Base-by-base conservation (phyloP, 805 yeast genomes). In the Starmerella potacharoeniae region DNA sequence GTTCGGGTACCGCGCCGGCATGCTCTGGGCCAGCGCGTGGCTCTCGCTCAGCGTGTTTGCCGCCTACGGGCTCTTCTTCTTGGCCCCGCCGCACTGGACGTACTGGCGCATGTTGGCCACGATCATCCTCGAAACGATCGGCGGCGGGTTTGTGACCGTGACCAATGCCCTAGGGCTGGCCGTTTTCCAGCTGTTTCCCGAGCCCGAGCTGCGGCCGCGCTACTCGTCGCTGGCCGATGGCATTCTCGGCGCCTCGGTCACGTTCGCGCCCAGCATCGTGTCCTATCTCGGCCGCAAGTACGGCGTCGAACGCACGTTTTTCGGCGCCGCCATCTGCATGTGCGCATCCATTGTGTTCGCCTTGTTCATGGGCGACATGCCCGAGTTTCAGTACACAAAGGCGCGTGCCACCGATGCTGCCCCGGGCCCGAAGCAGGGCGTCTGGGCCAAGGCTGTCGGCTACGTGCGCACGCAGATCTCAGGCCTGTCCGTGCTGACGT, bases 161-260 rank as follows among this genome's bases (percentile, higher is more conserved):
- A 6, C 10, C 28, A 43, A 43, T 11, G 30, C 28, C 5, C 4
- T 5, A 6, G 9, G 13, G 8, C 47, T 43, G 11, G 17, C 36
- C 4, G 5, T 30, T 6, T 30, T 43, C 22, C 47, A 43, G 47
- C 30, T 43, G 14, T 43, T 43, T n/a, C 47, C 47, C 5, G 47
- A 43, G 47, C 47, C 47, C 11, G 36, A 43, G 47, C 36, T 43
- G 22, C 47, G 47, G 8, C 47, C 47, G 11, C 47, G 47, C 6
- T 43, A 43, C 36, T 14, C 22, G 4, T 43, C 47, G 5, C 35
- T 43, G 22, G 4, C 28, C 6, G 13, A 10, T 4, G 47, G 47
- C 9, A 30, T 31, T 13, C 9, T 31, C 5, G 47, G 47, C 5
- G 28, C 28, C 5, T 11, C 28, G 4, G 28, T 22, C 11, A 30